Evolutionary conservation across 1,284 basidiomycete species (phyloP).

Genomic region (Tetrapyrgos nigripes): DNA sequence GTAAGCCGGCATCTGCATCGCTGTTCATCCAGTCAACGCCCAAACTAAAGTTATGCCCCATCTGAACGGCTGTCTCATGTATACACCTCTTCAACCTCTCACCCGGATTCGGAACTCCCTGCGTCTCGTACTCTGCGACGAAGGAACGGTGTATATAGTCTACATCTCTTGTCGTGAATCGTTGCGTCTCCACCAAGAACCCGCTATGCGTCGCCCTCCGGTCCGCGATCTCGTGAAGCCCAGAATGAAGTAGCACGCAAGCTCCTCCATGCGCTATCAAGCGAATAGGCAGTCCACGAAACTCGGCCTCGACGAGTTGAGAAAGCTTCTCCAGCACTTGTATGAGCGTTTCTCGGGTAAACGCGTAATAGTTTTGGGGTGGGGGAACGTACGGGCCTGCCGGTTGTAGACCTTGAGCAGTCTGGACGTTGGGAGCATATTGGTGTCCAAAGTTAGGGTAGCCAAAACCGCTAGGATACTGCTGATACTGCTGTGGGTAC

Average conservation of each 20-base stretch:
- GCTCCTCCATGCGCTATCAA: constrained; percentile 73
- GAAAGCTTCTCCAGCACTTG: constrained; percentile 58
- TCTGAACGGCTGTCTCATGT: constrained; percentile 50
- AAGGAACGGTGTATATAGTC: constrained; percentile 70
- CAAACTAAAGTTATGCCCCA: constrained; percentile 43
- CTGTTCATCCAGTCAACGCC: constrained; percentile 79
- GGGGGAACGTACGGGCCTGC: constrained; percentile 13
- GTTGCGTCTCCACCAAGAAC: constrained; percentile 25
- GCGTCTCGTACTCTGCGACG: constrained; percentile 54
- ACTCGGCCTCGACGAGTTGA: constrained; percentile 44
- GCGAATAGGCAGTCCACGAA: constrained; percentile 52
- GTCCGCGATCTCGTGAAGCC: constrained; percentile 44
- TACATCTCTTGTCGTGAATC: constrained; percentile 65
- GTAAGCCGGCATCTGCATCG: constrained; percentile 69
- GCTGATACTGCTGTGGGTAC: neutral
- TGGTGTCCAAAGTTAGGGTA: neutral
- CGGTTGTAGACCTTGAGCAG: neutral
- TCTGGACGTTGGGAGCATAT: neutral
- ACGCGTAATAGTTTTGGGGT: constrained; percentile 20
- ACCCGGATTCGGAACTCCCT: constrained; percentile 55
- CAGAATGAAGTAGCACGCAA: constrained; percentile 68
- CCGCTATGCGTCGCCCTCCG: constrained; percentile 29
- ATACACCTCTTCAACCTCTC: constrained; percentile 62
- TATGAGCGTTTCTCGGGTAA: constrained; percentile 43
- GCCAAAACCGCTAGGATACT: neutral